These are phyloP conservation scores for Cytospora piceae DNA, from an alignment of 2,329 filamentous ascomycete species.

Conservation along the genomic window DNA sequence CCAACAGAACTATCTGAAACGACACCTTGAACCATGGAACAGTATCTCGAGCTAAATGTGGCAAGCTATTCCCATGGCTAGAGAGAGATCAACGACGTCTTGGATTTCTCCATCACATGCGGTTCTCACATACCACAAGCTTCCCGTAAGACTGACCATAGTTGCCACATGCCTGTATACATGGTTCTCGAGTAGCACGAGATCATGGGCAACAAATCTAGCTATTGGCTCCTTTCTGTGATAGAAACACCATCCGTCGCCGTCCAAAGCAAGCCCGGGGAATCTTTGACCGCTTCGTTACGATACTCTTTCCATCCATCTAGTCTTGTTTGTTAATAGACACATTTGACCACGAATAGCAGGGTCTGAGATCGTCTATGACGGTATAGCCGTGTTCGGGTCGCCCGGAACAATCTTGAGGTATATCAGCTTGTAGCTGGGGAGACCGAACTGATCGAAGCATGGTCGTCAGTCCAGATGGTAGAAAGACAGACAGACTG, in stretches of 20 bases:
- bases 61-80: background rate
- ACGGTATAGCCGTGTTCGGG: background rate
- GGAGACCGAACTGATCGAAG: background rate
- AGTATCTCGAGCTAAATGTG: no score
- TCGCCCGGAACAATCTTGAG: background rate
- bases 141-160: background rate
- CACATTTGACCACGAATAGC: no score
- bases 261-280: background rate
- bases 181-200: background rate
- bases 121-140: background rate
- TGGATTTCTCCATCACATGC: background rate
- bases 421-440: background rate
- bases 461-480: no score
- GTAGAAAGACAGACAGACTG: no score
- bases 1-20: background rate
- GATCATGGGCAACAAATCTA: background rate
- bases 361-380: background rate
- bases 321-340: background rate
- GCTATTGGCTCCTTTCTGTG: background rate
- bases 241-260: background rate
- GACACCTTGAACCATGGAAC: background rate
- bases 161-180: background rate
- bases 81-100: background rate
- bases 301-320: background rate
- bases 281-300: background rate